Evolutionary conservation across 2,329 filamentous ascomycete species (phyloP), one percentile per base, ranked within the genome.

Genomic region (Sarocladium kiliense): DNA sequence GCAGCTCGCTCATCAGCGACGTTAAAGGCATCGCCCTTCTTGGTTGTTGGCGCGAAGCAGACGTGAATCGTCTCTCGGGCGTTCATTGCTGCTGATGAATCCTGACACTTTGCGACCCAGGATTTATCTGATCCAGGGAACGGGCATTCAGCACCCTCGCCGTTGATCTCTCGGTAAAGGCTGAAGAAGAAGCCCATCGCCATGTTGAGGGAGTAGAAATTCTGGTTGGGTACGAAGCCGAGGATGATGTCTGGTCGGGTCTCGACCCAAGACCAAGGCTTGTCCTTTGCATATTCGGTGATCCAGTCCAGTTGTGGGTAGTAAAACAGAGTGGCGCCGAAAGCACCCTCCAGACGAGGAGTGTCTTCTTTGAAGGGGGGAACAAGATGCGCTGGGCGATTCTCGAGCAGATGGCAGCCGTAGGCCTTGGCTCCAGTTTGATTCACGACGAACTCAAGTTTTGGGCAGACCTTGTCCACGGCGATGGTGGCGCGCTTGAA

Each of bases 221-320:
- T 74, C 65, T 57, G 65, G 56, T 73, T 71, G 16, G 71, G 70
- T 2, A 73, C 68, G 57, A 72, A 72, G 5, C 71, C 71, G 37
- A 74, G 67, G 56, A 74, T 70, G 54, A 71, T 69, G 58, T 73
- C 72, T 1, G 71, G 71, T 11, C 69, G 63, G 2, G 71, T 68
- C 26, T 75, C 71, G 51, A 66, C 68, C 67, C 70, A 74, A 21
- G 64, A 71, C 72, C 71, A 74, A 3, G 57, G 56, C 62, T 71
- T 74, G 18, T 64, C 67, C 47, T 66, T 66, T 1, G 68, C 63
- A 23, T 68, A 71, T 42, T 63, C 63, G 47, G 66, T 62, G 16
- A 74, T 54, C 56, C 67, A 72, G 57, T 73, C 70, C 44, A 72
- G 67, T 60, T 74, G 71, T 3, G 51, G 34, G 18, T 37, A 42